Base-by-base conservation (phyloP, 495 filamentous ascomycete species). In the Penicillium pulvis region DNA sequence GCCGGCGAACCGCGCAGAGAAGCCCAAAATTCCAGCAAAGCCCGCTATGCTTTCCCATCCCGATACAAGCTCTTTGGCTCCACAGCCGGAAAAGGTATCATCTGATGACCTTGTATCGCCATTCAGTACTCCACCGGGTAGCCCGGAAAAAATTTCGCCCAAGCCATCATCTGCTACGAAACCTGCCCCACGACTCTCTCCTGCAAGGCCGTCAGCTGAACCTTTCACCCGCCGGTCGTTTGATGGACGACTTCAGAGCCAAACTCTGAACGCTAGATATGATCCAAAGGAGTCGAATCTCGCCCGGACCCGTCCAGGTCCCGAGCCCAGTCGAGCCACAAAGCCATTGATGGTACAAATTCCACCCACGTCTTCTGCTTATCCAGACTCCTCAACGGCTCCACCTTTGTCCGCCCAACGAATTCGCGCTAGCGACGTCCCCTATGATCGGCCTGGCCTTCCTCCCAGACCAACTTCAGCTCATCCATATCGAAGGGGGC, bases 121-220 rank as follows among this genome's bases (percentile, higher is more conserved):
- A 0, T 97, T 98, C 66, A 93, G 79, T 70, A 97, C 92, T 31
- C 93, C 93, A 11, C 92, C 93, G 14, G 87, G 85, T 55, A 95
- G 88, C 62, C 84, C 85, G 14, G 87, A 85, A 52, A 89, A 83
- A 50, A 71, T 79, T 6, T 50, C 71, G 2, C 28, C 66, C 10
- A 72, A 68, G 51, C 60, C 58, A 1, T 16, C 55, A 6, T 59
- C 67, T 6, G 20, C 61, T 14, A 46, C 36, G 11, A 68, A 62
- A 53, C 39, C 56, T 12, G 35, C 58, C 7, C 55, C 48, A 3
- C 57, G 46, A 24, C 61, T 53, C 41, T 57, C 64, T 12, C 64
- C 60, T n/a, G 50, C 60, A 33, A 65, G 67, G 5, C 64, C 72
- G 45, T 58, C 47, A 4, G 61, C 62, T 1, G 69, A 71, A 31